Evolutionary conservation across 176 grass and related monocot species (phyloP).

Genomic region (Zoysia pacifica): DNA sequence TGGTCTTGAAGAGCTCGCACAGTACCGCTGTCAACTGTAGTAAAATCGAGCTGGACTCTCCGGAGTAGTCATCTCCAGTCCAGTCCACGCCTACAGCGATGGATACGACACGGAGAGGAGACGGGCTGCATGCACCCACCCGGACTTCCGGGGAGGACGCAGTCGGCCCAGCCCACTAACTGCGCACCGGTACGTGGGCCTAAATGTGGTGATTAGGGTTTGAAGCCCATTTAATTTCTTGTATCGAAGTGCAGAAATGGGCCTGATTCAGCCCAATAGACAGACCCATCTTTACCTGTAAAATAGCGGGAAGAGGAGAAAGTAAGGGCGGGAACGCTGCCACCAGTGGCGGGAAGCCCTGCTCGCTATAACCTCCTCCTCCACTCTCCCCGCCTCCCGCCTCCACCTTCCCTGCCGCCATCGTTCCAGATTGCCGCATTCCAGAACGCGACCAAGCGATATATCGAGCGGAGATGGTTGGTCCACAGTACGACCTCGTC

Average conservation of each 20-base stretch:
- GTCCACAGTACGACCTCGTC: slow-evolving; percentile 77
- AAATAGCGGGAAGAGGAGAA: slow-evolving; percentile 44
- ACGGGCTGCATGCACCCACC: no score
- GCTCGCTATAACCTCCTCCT: neutral
- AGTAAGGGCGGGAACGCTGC: slow-evolving; percentile 50
- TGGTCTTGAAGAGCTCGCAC: no score
- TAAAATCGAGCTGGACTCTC: no score
- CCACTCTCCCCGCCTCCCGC: neutral
- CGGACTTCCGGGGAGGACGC: no score
- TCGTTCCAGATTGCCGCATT: slow-evolving; percentile 7
- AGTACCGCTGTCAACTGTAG: no score
- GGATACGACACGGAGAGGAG: no score
- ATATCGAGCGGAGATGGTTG: slow-evolving; percentile 57
- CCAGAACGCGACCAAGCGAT: neutral
- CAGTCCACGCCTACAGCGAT: no score
- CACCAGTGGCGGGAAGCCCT: slow-evolving; percentile 54
- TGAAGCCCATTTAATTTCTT: neutral
- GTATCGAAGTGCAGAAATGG: neutral
- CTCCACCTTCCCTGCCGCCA: neutral
- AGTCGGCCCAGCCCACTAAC: neutral
- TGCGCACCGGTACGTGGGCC: neutral
- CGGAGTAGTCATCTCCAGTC: no score
- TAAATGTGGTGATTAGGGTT: neutral
- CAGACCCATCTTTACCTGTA: neutral
- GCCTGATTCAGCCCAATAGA: neutral